These are phyloP conservation scores for Epichloe coenophiala DNA, from an alignment of 2,329 filamentous ascomycete species.

Conservation along the genomic window DNA sequence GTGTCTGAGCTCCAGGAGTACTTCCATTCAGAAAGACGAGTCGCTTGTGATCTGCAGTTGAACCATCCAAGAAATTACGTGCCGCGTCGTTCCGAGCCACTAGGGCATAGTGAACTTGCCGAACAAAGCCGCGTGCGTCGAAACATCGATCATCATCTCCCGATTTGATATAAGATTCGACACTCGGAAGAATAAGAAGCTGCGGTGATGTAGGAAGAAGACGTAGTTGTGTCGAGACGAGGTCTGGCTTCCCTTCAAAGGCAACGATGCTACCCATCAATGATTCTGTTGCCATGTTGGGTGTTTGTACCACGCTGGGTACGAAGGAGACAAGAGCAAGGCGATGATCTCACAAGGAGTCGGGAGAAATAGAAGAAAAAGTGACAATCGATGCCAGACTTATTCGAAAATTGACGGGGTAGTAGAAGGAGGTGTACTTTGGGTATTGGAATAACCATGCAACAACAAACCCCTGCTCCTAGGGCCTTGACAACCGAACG, in stretches of 20 bases:
- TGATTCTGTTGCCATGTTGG: slow-evolving; percentile 8
- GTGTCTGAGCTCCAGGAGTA: slow-evolving; percentile 36
- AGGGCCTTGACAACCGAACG: neutral
- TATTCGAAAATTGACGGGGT: neutral
- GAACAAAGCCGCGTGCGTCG: slow-evolving; percentile 26
- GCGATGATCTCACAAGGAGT: neutral
- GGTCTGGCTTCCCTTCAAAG: slow-evolving; percentile 43
- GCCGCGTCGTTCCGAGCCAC: slow-evolving; percentile 34
- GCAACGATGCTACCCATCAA: slow-evolving; percentile 39
- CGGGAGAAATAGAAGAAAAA: neutral
- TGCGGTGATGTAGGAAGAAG: slow-evolving; percentile 45
- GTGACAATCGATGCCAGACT: neutral
- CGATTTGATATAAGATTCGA: slow-evolving; percentile 3
- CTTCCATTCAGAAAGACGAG: slow-evolving; percentile 50
- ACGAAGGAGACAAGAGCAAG: neutral
- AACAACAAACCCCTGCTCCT: neutral
- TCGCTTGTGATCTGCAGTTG: slow-evolving; percentile 32
- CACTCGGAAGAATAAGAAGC: slow-evolving; percentile 41
- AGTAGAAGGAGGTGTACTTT: neutral
- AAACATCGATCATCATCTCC: slow-evolving; percentile 8
- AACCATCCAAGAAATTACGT: slow-evolving; percentile 33
- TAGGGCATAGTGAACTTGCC: slow-evolving; percentile 36
- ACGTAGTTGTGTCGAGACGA: slow-evolving; percentile 44
- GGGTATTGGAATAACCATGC: neutral
- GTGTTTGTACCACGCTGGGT: neutral